phyloP scores from a whole-genome alignment of 345 rosid genomes.

The Durio zibethinus region DNA sequence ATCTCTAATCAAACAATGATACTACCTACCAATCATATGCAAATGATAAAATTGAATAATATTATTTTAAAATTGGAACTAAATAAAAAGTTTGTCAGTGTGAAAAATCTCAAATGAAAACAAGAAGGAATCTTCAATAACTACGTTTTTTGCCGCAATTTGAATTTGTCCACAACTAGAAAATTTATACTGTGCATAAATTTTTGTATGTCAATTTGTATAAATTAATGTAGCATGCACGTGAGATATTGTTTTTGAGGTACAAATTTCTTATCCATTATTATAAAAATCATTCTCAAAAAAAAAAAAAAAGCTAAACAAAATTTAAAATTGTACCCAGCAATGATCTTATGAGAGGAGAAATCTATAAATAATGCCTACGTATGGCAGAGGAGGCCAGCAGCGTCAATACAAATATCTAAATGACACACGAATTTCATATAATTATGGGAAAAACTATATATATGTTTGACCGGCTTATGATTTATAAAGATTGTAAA shows the following conservation, averaged over 20 bases:
- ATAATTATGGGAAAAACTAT: neutral
- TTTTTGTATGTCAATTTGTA: neutral
- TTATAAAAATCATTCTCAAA: neutral
- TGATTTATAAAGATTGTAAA: neutral
- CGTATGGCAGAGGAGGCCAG: neutral
- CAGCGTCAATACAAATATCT: neutral
- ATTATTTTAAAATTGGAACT: no score
- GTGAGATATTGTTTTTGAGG: neutral
- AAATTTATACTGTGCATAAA: neutral
- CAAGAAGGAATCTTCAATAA: neutral
- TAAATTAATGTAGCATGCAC: neutral
- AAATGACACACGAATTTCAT: neutral
- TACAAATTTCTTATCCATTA: neutral
- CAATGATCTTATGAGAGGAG: no score
- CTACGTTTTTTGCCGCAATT: neutral
- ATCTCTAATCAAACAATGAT: no score
- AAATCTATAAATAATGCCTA: no score
- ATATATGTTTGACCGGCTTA: neutral
- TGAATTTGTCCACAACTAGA: no score
- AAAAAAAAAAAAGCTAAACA: neutral
- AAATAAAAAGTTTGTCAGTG: no score
- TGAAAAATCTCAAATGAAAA: neutral
- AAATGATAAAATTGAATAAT: no score
- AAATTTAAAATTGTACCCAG: neutral
- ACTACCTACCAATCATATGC: no score